These are phyloP conservation scores for Phragmites australis DNA, from an alignment of 176 grass and related monocot species.

Conservation along the genomic window DNA sequence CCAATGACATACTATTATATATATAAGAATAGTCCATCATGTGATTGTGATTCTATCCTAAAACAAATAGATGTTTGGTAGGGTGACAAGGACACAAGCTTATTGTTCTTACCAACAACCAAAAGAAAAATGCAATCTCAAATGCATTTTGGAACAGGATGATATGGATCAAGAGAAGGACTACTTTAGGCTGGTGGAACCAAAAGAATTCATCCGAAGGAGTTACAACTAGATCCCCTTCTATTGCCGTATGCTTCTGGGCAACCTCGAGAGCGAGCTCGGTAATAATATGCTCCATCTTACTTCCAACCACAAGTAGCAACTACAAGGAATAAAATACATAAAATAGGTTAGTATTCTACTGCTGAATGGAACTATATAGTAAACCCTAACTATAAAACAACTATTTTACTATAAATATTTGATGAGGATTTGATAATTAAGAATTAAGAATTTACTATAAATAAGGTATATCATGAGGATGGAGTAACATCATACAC, in stretches of 20 bases:
- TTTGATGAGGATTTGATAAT: too few relatives aligned
- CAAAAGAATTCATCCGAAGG: slow-evolving; percentile 80
- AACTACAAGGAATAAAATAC: slow-evolving; percentile 28
- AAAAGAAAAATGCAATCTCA: slow-evolving; percentile 84
- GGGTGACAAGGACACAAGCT: too few relatives aligned
- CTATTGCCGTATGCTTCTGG: slow-evolving; percentile 49
- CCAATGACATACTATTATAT: not conserved
- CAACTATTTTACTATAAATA: not conserved
- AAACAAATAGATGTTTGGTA: not conserved
- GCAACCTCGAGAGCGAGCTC: slow-evolving; percentile 75
- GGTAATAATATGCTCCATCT: slow-evolving; percentile 88
- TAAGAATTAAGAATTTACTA: too few relatives aligned
- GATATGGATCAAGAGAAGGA: slow-evolving; percentile 79
- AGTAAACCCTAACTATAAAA: not conserved
- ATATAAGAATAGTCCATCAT: not conserved
- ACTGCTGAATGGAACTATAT: not conserved
- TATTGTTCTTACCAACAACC: slow-evolving; percentile 61
- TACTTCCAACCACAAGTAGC: slow-evolving; percentile 63
- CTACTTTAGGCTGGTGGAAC: slow-evolving; percentile 66
- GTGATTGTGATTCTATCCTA: not conserved
- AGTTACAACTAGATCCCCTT: slow-evolving; percentile 61
- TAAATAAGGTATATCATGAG: too few relatives aligned
- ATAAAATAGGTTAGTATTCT: not conserved
- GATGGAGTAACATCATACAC: too few relatives aligned
- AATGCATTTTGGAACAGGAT: slow-evolving; percentile 83